phyloP scores from a whole-genome alignment of 1,139 yeast genomes.

The Kodamaea anthophila region DNA sequence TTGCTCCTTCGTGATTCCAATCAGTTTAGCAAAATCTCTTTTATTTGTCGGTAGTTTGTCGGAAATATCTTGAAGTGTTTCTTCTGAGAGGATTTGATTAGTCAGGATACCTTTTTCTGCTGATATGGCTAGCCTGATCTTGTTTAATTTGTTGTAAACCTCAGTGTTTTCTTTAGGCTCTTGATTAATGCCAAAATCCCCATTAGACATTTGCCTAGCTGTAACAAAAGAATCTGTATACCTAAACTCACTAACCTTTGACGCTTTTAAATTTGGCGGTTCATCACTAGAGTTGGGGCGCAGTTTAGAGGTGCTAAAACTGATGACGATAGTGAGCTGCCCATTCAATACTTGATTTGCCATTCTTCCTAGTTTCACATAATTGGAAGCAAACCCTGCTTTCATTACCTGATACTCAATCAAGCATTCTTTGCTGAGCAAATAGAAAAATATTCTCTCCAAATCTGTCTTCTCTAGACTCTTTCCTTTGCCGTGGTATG shows the following conservation, averaged over 20 bases:
- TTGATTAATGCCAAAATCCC: constrained; percentile 10
- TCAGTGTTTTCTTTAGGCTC: constrained; percentile 1
- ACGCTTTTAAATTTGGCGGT: neutral
- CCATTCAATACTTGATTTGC: constrained; percentile 45
- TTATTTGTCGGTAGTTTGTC: constrained; percentile 47
- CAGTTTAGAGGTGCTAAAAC: constrained; percentile 17
- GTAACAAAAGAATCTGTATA: constrained; percentile 24
- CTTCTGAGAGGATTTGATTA: constrained; percentile 42
- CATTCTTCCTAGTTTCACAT: constrained; percentile 54
- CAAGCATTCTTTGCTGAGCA: constrained; percentile 63
- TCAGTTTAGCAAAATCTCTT: constrained; percentile 41
- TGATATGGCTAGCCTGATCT: constrained; percentile 39
- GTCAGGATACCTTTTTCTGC: constrained; percentile 35
- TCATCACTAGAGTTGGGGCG: constrained; percentile 3
- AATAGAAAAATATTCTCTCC: constrained; percentile 75
- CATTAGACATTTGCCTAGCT: constrained; percentile 19
- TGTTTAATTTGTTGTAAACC: constrained; percentile 23
- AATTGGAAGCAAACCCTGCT: constrained; percentile 78
- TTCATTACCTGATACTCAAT: constrained; percentile 69
- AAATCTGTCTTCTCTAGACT: constrained; percentile 57
- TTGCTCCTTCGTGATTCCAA: constrained; percentile 36
- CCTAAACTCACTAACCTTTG: constrained; percentile 12
- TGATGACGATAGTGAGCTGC: constrained; percentile 34
- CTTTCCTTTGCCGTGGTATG: constrained; percentile 68
- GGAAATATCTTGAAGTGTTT: constrained; percentile 51